Base-by-base conservation (phyloP, 305 asterid species). In the Solanum hybrid region DNA sequence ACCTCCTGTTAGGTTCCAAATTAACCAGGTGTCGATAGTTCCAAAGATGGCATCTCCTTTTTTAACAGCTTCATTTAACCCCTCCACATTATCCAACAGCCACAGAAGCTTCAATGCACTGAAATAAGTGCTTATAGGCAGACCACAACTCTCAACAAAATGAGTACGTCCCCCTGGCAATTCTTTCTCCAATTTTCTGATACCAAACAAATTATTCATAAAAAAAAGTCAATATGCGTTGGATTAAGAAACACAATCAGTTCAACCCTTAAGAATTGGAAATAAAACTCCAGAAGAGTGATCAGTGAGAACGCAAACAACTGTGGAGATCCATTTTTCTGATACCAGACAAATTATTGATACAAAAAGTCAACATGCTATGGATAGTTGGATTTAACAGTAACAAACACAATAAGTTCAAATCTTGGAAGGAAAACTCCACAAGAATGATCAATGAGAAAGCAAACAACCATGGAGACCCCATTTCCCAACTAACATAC, bases 51-150 rank as follows among this genome's bases (percentile, higher is more conserved):
- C 98, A 86, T 97, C 99, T 20, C 97, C 98, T 87, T 87, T 91
- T 91, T 95, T 91, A 26, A 95, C 94, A 11, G 98, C 95, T 89
- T 92, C 90, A 86, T 94, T 96, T 14, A 97, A 94, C 3, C 93
- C 90, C 10, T 92, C 95, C 2, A 97, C 99, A 75, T 97, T 97
- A 81, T 95, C 97, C 90, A 97, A 75, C 92, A 97, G 79, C 99
- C 99, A 96, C 77, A 97, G 26, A 73, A 97, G 92, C 92, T 97
- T 97, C 82, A 96, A n/a, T 39, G 99, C 98, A 90, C 99, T 97
- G 94, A 97, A 97, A 83, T 97, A 97, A 87, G 99, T 97, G 94
- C 99, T 97, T 89, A 97, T 95, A 4, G 99, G 99, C 94, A 97
- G 87, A 67, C 99, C 99, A 91, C 98, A 96, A 34, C 95, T 89